A percentile compares a stretch with the other conserved stretches of the same genome.
Conservation (phyloP, 78 protist species). For the Acrasis kona region DNA sequence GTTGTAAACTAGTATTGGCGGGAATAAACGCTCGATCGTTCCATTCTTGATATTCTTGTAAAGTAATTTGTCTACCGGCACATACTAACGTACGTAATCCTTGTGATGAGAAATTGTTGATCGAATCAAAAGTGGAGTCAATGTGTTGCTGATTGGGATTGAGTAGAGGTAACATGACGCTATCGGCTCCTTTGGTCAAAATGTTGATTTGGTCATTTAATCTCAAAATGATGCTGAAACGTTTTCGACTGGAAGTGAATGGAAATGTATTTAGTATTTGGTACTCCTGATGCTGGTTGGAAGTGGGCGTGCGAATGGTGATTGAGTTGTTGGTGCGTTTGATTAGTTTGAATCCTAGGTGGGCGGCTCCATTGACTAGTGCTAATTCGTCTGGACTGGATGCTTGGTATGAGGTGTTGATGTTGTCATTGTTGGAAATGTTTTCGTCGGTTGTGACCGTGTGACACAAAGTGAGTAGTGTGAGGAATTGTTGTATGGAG, state of each 20-base stretch:
- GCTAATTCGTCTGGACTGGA: conserved; percentile 88
- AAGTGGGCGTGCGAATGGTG: neutral
- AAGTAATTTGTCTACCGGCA: conserved; percentile 35
- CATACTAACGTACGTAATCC: conserved; percentile 78
- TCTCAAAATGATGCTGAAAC: conserved; percentile 75
- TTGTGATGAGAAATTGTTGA: conserved; percentile 37
- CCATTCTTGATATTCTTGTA: conserved; percentile 9
- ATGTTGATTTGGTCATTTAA: conserved; percentile 25
- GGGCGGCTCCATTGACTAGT: conserved; percentile 55
- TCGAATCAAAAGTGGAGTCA: too few relatives aligned
- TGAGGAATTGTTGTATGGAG: conserved; percentile 54
- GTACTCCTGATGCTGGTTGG: conserved; percentile 18
- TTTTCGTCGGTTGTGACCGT: conserved; percentile 7
- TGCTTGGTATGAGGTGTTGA: conserved; percentile 43
- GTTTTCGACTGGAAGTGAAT: conserved; percentile 77
- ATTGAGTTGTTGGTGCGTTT: conserved; percentile 6
- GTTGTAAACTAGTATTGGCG: too few relatives aligned
- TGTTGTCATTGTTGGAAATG: neutral
- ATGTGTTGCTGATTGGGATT: too few relatives aligned
- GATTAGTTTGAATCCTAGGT: conserved; percentile 45
- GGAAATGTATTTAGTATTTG: conserved; percentile 46
- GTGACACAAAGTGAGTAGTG: conserved; percentile 69
- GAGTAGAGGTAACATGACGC: conserved; percentile 41
- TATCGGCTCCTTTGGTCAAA: conserved; percentile 76
- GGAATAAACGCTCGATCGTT: too few relatives aligned